These are phyloP conservation scores for Microcera coccophila DNA, from an alignment of 2,329 filamentous ascomycete genomes.

Conservation along the genomic window DNA sequence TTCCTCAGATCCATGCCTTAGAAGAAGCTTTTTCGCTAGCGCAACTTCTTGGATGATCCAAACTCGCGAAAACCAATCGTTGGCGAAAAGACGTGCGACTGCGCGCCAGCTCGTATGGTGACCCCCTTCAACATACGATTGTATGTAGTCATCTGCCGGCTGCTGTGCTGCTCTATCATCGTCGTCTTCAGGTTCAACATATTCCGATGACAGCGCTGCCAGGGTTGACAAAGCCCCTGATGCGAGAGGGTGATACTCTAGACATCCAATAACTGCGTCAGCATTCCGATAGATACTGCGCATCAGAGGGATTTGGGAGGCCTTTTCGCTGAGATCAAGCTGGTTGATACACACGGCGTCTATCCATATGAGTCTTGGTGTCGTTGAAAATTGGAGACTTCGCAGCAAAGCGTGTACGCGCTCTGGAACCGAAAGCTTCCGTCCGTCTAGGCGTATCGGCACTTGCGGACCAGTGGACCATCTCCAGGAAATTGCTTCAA, in stretches of 20 bases:
- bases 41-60: neutral
- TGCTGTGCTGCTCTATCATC: too few relatives aligned
- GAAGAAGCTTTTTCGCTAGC: neutral
- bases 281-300: neutral
- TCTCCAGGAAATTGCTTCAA: neutral
- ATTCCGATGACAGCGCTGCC: neutral
- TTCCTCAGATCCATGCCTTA: neutral
- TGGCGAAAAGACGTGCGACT: neutral
- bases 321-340: neutral
- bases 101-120: neutral
- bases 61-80: neutral
- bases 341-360: neutral
- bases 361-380: neutral
- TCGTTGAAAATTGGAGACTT: neutral
- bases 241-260: neutral
- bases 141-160: neutral
- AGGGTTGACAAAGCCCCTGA: neutral
- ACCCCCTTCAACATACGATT: neutral
- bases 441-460: neutral
- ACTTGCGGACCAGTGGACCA: neutral
- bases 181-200: neutral
- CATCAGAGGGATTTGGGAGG: neutral
- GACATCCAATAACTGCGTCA: neutral
- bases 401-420: neutral
- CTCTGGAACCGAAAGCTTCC: neutral